Base-by-base conservation (phyloP, 2,329 filamentous ascomycete species). In the Penicillium digitatum region DNA sequence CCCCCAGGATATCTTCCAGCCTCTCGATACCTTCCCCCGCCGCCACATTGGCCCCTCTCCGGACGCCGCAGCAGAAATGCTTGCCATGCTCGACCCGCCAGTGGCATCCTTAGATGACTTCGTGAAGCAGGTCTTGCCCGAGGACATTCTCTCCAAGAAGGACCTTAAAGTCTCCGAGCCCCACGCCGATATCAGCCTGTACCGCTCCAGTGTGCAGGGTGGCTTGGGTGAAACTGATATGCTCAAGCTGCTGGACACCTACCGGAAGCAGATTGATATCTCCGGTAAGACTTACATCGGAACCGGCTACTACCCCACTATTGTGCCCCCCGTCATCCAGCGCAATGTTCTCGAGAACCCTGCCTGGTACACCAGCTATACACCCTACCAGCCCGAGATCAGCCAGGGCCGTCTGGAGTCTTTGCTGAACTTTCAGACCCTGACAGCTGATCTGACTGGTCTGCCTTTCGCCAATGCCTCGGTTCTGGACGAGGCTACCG, bases 341-440 rank as follows among this genome's bases (percentile, higher is more conserved):
- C 83, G 92, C 63, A 96, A 96, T 71, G 82, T 97, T 5, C 78
- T 97, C 55, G 91, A 97, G 79, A 93, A 88, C 72, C 93, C 93
- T 5, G 91, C 87, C 10, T 97, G 93, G 93, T 97, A 97, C 74
- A 97, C 93, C 38, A 96, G 91, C 76, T 96, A 97, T 74, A 96
- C 93, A 0, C 93, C 93, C 16, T 97, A 96, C 75, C 93, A 97
- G 77, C 88, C 93, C 2, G 93, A 97, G 77, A 96, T 97, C 78
- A 96, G 91, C 72, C 93, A 97, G 76, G 93, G 93, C 34, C 86
- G 93, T 52, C 76, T 97, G 59, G 90, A 96, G 79, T 95, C 90
- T 6, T 79, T 97, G 51, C 79, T 97, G 60, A 97, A 97, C 79
- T 97, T 91, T 78, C 93, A 97, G 79, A 97, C 93, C 18, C 81